Evolutionary conservation across 2,329 filamentous ascomycete genomes (phyloP).

Genomic region (Graphiopsis chlorocephala): DNA sequence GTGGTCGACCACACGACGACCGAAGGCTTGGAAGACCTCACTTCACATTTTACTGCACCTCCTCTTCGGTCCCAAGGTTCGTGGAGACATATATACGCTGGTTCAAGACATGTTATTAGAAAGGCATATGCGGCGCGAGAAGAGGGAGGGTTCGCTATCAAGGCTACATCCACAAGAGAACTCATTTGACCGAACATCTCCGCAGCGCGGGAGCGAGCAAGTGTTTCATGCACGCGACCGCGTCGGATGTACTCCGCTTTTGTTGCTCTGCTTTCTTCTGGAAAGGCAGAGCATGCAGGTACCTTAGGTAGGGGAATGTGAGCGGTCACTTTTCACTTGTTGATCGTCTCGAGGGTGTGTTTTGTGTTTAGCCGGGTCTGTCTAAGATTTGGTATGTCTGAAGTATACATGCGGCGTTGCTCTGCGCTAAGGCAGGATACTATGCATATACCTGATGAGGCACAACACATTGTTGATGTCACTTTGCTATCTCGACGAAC

Average conservation of each 20-base stretch:
- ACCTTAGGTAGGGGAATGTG: neutral
- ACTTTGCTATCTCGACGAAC: neutral
- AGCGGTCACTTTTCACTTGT: neutral
- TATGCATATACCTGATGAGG: no score
- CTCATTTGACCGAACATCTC: conserved; percentile 5
- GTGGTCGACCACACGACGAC: no score
- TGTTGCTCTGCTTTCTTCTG: neutral
- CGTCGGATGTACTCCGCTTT: neutral
- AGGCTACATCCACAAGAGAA: neutral
- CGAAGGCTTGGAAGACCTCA: no score
- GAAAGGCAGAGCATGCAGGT: neutral
- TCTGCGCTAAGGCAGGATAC: neutral
- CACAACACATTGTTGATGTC: neutral
- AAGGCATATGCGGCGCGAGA: no score
- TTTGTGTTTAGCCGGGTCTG: neutral
- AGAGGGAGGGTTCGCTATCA: no score
- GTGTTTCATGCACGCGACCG: conserved; percentile 2
- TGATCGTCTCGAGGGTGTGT: no score
- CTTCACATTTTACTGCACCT: no score
- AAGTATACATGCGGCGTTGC: neutral
- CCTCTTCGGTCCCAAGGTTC: no score
- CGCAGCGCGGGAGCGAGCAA: neutral
- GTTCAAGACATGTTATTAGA: neutral
- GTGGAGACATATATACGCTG: no score
- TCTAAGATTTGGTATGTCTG: neutral